Evolutionary conservation across 1,284 basidiomycete genomes (phyloP), one percentile per base, ranked within the genome.

Genomic region (Cutaneotrichosporon cutaneum): DNA sequence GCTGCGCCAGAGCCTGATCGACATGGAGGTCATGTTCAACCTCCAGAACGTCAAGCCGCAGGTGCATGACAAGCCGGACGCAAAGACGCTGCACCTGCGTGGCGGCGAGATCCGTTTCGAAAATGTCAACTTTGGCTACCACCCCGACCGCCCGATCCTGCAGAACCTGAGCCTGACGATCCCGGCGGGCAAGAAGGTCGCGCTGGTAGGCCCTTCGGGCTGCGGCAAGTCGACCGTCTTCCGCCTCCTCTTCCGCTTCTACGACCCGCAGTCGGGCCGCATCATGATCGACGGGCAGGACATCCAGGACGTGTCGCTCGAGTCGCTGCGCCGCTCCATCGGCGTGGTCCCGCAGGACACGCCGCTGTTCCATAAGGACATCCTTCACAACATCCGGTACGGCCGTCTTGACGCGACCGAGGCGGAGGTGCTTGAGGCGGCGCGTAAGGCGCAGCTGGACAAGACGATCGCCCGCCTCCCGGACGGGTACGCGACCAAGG

Each of bases 321-420:
- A 86, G 42, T 89, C 87, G 47, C 82, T 98, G 0, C 84, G 95
- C 21, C 81, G 81, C 53, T 82, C 85, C 0, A 89, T 99, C 51
- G 96, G 95, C 2, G 92, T 98, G 11, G 96, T 99, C 1, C 96
- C 95, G 0, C 95, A 99, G 78, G 96, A 99, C 73, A 99, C 95
- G 21, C 94, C 95, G 1, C 83, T 99, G 6, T 98, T 99, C 85
- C 94, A 99, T 78, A 89, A 90, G 18, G 88, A 97, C 74, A 89
- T 99, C 57, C 82, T 95, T 82, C 91, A 97, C 77, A 99, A 99
- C 74, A 87, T 99, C 56, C 84, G 93, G 8, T 99, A 99, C 75
- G 95, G 95, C 0, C 83, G 89, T n/a, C 80, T 98, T 30, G 86
- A 88, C 61, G 94, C 94, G 32, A 88, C 83, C 0, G 93, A 98